Percentiles rank a stretch among this genome's conserved stretches.
These are phyloP conservation scores for Trichoderma asperellum DNA, from an alignment of 2,329 filamentous ascomycete species.

Conservation along the genomic window DNA sequence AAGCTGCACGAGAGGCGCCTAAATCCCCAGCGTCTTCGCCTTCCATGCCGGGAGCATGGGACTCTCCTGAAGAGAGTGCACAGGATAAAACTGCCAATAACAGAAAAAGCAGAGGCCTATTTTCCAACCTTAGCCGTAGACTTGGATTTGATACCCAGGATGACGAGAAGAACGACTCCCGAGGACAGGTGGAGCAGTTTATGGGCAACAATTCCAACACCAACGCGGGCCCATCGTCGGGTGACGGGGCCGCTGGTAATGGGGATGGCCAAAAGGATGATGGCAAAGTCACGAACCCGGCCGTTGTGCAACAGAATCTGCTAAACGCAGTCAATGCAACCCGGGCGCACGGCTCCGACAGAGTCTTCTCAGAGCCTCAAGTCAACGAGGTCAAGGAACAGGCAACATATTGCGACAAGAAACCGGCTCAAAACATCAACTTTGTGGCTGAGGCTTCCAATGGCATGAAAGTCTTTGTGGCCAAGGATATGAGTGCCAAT, in stretches of 20 bases:
- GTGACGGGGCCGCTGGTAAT: conserved; percentile 29
- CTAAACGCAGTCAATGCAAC: conserved; percentile 78
- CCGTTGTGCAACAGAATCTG: conserved; percentile 69
- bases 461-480: conserved; percentile 74
- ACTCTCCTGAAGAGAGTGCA: conserved; percentile 60
- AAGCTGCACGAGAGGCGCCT: conserved; percentile 46
- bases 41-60: conserved; percentile 76
- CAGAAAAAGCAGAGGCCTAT: conserved; percentile 60
- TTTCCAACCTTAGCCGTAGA: conserved; percentile 69
- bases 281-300: conserved; percentile 62
- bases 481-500: conserved; percentile 55
- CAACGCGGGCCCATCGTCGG: conserved; percentile 18
- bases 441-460: conserved; percentile 71
- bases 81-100: conserved; percentile 40
- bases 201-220: conserved; percentile 40
- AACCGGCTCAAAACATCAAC: conserved; percentile 71
- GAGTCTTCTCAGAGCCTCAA: conserved; percentile 72
- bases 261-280: conserved; percentile 44
- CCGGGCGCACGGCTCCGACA: conserved; percentile 72
- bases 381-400: conserved; percentile 79
- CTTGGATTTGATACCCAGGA: conserved; percentile 66
- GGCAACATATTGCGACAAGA: conserved; percentile 82
- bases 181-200: conserved; percentile 50
- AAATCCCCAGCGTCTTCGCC: conserved; percentile 48
- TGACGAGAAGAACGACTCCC: conserved; percentile 43